phyloP scores from a whole-genome alignment of 176 grass and related monocot genomes.

The Phyllostachys edulis region DNA sequence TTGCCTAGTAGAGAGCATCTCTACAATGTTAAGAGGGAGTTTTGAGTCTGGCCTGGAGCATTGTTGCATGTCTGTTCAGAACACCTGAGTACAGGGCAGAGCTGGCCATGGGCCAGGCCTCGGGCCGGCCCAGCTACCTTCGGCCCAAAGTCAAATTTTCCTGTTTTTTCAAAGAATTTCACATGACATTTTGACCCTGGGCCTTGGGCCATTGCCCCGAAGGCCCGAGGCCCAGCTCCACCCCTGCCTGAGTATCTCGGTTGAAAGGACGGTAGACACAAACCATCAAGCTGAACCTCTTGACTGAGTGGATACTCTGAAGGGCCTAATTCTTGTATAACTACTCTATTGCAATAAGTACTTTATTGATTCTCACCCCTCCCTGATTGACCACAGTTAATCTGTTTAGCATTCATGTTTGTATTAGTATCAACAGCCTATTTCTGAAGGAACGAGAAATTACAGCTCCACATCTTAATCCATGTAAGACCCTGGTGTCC shows the following conservation, averaged over 20 bases:
- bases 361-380: not conserved
- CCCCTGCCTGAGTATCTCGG: no score
- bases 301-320: not conserved
- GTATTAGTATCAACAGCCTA: not conserved
- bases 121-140: no score
- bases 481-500: not conserved
- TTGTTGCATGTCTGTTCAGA: not conserved
- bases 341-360: not conserved
- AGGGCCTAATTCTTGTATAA: not conserved
- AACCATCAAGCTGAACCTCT: not conserved
- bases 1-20: not conserved
- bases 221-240: no score
- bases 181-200: no score
- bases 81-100: not conserved
- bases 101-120: no score
- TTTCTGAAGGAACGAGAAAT: not conserved
- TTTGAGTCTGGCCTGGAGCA: not conserved
- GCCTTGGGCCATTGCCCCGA: no score
- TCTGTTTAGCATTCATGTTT: not conserved
- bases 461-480: not conserved
- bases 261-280: not conserved
- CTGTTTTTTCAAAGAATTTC: no score
- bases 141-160: no score
- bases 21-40: not conserved
- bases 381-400: not conserved